Percentiles rank a stretch among this genome's conserved stretches.
These are phyloP conservation scores for Teratosphaeria epicoccoides DNA, from an alignment of 2,329 filamentous ascomycete genomes.

Conservation along the genomic window DNA sequence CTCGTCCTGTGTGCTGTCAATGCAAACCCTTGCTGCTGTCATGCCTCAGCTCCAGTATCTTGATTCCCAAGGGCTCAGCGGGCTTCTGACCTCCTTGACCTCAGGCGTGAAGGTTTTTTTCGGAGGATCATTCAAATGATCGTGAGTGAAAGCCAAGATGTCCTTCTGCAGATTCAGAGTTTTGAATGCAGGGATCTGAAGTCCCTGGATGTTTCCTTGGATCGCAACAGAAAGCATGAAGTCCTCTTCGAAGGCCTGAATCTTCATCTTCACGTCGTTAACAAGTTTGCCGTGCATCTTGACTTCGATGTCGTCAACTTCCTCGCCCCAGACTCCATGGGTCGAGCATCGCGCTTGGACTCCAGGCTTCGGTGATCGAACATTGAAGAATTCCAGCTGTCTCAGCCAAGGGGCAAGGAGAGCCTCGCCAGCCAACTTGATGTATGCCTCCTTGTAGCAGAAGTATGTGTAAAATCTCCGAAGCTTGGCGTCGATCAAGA, in stretches of 20 bases:
- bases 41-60: conserved; percentile 6
- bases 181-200: conserved; percentile 24
- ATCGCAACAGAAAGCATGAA: conserved; percentile 50
- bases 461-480: conserved; percentile 66
- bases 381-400: conserved; percentile 57
- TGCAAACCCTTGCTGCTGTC: not conserved
- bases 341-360: conserved; percentile 33
- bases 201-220: conserved; percentile 23
- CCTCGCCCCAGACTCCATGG: conserved; percentile 37
- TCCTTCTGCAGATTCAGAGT: conserved; percentile 22
- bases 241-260: conserved; percentile 47
- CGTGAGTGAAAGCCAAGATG: conserved; percentile 19
- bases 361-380: conserved; percentile 44
- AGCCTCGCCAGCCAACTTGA: conserved; percentile 74
- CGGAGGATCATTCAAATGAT: conserved; percentile 8
- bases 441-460: conserved; percentile 70
- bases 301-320: conserved; percentile 39
- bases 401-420: conserved; percentile 62
- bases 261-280: conserved; percentile 45
- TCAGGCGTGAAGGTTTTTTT: conserved; percentile 7
- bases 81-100: conserved; percentile 7
- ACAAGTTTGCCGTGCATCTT: conserved; percentile 39
- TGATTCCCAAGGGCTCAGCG: conserved; percentile 9
- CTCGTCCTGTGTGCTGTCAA: not conserved
- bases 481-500: conserved; percentile 51